Evolutionary conservation across 495 filamentous ascomycete species (phyloP).

Genomic region (Parmelia sp.): DNA sequence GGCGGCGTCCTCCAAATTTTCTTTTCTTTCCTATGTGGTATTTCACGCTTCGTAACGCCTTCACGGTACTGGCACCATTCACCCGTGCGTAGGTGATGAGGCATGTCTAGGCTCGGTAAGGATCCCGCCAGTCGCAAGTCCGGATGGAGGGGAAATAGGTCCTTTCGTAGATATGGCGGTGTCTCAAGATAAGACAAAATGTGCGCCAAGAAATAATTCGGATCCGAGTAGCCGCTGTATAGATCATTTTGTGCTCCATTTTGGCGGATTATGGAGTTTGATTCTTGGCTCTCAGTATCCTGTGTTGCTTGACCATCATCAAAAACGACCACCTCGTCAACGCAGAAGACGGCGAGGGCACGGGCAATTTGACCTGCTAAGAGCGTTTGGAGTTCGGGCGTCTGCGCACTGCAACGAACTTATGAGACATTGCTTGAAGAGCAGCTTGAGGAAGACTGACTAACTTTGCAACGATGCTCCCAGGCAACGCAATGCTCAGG

Average conservation of each 20-base stretch:
- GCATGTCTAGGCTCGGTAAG: constrained; percentile 67
- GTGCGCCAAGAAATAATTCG: constrained; percentile 64
- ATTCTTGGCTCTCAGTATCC: constrained; percentile 16
- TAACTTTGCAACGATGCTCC: constrained; percentile 55
- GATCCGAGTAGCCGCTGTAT: constrained; percentile 60
- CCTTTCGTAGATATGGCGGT: constrained; percentile 63
- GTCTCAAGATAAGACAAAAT: constrained; percentile 69
- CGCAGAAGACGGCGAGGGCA: constrained; percentile 64
- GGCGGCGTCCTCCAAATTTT: constrained; percentile 7
- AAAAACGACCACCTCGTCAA: constrained; percentile 73
- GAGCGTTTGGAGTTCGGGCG: constrained; percentile 58
- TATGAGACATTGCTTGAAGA: constrained; percentile 7
- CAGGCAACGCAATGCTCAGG: constrained; percentile 52
- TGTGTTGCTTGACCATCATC: constrained; percentile 44
- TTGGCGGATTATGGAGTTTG: constrained; percentile 30
- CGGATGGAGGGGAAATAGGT: constrained; percentile 63
- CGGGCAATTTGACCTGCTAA: constrained; percentile 65
- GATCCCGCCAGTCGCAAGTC: constrained; percentile 59
- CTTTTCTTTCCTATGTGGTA: constrained; percentile 15
- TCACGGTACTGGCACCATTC: constrained; percentile 69
- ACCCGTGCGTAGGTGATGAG: constrained; percentile 59
- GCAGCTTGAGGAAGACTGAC: constrained; percentile 8
- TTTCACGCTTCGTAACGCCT: constrained; percentile 48
- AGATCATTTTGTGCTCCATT: constrained; percentile 36
- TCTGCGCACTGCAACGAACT: constrained; percentile 39